These are phyloP conservation scores for Candida fluviatilis DNA, from an alignment of 805 yeast genomes.

Conservation along the genomic window DNA sequence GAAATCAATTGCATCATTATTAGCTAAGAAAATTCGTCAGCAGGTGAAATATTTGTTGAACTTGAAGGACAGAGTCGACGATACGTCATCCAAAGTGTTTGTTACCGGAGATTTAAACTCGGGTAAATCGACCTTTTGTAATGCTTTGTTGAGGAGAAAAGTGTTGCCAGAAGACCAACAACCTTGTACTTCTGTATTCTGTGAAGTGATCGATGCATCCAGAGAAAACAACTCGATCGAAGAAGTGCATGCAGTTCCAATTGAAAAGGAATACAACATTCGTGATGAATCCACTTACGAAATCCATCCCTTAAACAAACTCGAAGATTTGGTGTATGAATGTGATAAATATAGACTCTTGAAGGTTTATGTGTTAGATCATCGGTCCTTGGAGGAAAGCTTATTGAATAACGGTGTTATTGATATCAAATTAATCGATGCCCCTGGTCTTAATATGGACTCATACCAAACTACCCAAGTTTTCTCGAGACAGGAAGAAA, in stretches of 20 bases:
- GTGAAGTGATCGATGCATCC: conserved; percentile 85
- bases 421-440: conserved; percentile 90
- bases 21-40: conserved; percentile 63
- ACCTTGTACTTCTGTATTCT: conserved; percentile 94
- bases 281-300: conserved; percentile 65
- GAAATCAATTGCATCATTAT: conserved; percentile 60
- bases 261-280: conserved; percentile 47
- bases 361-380: conserved; percentile 79
- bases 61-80: conserved; percentile 76
- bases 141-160: conserved; percentile 73
- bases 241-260: conserved; percentile 88
- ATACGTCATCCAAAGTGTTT: conserved; percentile 87
- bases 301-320: conserved; percentile 46
- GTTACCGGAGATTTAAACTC: conserved; percentile 97
- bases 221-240: conserved; percentile 67
- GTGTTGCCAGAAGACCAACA: conserved; percentile 94
- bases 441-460: conserved; percentile 94
- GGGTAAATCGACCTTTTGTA: conserved; percentile 95
- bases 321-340: conserved; percentile 69
- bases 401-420: conserved; percentile 84
- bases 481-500: conserved; percentile 94
- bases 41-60: conserved; percentile 65
- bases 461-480: conserved; percentile 92
- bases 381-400: conserved; percentile 61
- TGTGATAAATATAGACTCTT: conserved; percentile 69